phyloP scores from a whole-genome alignment of 176 grass and related monocot genomes.

The Phoenix dactylifera region DNA sequence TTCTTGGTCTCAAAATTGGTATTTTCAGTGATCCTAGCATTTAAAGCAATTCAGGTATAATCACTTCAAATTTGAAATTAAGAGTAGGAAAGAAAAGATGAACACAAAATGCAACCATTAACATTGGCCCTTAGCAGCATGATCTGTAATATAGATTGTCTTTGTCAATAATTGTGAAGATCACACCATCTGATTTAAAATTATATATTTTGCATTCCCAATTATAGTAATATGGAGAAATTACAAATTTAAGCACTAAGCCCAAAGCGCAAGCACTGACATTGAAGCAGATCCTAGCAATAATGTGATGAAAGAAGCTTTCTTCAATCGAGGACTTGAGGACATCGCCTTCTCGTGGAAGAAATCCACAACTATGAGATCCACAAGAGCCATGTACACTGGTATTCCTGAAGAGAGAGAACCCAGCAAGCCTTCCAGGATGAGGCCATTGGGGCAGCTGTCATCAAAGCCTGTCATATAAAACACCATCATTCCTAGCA shows the following conservation, averaged over 20 bases:
- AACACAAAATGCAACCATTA: too few species aligned
- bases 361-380: conserved; percentile 90
- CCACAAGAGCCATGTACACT: conserved; percentile 87
- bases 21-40: too few species aligned
- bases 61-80: too few species aligned
- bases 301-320: conserved; percentile 58
- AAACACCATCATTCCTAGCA: conserved; percentile 86
- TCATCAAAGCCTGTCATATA: conserved; percentile 88
- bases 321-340: conserved; percentile 51
- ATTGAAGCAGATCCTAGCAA: conserved; percentile 91
- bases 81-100: too few species aligned
- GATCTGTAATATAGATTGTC: too few species aligned
- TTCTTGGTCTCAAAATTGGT: too few species aligned
- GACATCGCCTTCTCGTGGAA: conserved; percentile 90
- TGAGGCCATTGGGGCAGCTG: conserved; percentile 72
- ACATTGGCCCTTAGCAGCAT: too few species aligned
- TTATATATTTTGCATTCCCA: too few species aligned
- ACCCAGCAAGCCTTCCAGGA: conserved; percentile 84
- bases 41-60: too few species aligned
- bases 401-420: conserved; percentile 84
- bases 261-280: conserved; percentile 95
- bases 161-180: too few species aligned
- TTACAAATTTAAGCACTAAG: conserved; percentile 21
- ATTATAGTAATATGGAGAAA: too few species aligned
- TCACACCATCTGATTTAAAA: too few species aligned